Evolutionary conservation across 441 rosid genomes (phyloP).

Genomic region (Populus tomentosa): DNA sequence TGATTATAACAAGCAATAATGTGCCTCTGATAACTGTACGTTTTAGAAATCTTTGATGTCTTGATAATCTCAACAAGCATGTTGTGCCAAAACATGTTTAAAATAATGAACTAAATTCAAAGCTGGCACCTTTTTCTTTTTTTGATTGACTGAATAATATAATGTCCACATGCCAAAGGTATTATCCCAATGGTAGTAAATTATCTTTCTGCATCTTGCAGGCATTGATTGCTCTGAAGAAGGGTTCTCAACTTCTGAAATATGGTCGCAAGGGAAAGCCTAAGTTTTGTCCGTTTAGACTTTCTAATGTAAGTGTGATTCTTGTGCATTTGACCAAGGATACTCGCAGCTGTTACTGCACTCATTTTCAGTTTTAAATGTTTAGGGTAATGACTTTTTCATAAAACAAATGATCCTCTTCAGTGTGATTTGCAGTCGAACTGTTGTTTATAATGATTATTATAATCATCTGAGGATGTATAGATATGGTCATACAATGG

Average conservation of each 20-base stretch:
- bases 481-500: background rate
- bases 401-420: background rate
- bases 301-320: constrained; percentile 68
- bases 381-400: background rate
- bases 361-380: background rate
- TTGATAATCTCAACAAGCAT: too few species aligned
- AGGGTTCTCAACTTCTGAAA: constrained; percentile 88
- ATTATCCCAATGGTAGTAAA: background rate
- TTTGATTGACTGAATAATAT: background rate
- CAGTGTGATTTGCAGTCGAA: background rate
- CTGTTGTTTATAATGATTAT: background rate
- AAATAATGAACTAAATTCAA: background rate
- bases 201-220: constrained; percentile 27
- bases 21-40: background rate
- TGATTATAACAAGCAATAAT: background rate
- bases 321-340: constrained; percentile 5
- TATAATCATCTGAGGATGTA: background rate
- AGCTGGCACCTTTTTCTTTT: background rate
- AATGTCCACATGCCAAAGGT: background rate
- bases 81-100: background rate
- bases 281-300: constrained; percentile 87
- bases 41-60: too few species aligned
- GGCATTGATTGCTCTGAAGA: constrained; percentile 85
- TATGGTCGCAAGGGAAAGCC: constrained; percentile 98
- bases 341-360: constrained; percentile 7